Evolutionary conservation across 306 rosid species (phyloP).

Genomic region (Dalbergia cultrata): DNA sequence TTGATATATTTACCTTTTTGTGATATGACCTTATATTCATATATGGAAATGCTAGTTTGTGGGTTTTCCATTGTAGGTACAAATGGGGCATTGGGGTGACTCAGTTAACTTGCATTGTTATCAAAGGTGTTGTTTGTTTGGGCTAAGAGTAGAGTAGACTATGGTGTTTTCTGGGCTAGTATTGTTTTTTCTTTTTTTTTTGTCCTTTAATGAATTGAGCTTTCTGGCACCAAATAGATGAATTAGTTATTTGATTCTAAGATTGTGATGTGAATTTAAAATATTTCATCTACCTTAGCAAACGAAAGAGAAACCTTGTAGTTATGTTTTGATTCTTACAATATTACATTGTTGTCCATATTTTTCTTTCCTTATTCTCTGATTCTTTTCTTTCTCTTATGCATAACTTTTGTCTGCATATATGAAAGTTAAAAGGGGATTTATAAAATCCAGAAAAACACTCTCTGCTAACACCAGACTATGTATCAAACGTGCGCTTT

Average conservation of each 20-base stretch:
- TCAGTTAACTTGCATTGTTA: not conserved
- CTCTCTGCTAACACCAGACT: not conserved
- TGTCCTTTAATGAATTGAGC: not conserved
- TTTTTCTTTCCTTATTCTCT: constrained; percentile 13
- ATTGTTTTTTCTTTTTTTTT: not conserved
- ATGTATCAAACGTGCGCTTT: no score
- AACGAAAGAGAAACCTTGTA: not conserved
- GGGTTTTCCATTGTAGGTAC: constrained; percentile 16
- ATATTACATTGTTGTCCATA: not conserved
- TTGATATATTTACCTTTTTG: constrained; percentile 3
- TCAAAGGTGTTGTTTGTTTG: not conserved
- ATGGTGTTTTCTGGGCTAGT: not conserved
- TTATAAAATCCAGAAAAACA: not conserved
- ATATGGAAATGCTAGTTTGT: not conserved
- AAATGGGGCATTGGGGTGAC: not conserved
- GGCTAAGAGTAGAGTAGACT: not conserved
- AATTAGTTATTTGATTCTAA: not conserved
- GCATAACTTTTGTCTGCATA: not conserved
- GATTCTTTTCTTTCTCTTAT: no score
- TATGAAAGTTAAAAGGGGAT: not conserved
- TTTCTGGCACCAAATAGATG: not conserved
- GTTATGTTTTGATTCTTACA: not conserved
- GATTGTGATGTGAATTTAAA: not conserved
- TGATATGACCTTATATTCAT: not conserved
- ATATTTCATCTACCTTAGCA: constrained; percentile 18